These are phyloP conservation scores for Penicillium sp. DNA, from an alignment of 2,329 filamentous ascomycete species.

Conservation along the genomic window DNA sequence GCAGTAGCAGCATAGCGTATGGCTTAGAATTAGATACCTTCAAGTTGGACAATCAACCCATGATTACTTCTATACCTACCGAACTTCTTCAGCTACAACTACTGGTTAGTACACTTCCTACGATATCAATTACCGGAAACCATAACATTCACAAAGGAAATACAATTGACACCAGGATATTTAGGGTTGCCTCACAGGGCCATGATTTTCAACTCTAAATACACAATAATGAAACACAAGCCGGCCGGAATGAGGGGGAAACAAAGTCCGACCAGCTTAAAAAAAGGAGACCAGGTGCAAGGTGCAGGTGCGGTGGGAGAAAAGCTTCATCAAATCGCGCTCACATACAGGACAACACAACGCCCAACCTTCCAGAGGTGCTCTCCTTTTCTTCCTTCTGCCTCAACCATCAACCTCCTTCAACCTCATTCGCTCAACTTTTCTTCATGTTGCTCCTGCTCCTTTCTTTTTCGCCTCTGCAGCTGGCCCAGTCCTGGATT, in stretches of 20 bases:
- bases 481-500: too few species aligned
- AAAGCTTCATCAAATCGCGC: conserved; percentile 31
- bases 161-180: conserved; percentile 36
- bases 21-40: too few species aligned
- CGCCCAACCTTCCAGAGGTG: neutral
- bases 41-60: too few species aligned
- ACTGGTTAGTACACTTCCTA: too few species aligned
- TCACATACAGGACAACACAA: conserved; percentile 27
- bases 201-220: conserved; percentile 47
- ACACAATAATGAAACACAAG: conserved; percentile 47
- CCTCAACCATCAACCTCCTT: neutral
- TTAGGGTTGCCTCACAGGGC: conserved; percentile 36
- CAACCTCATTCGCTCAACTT: too few species aligned
- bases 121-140: too few species aligned
- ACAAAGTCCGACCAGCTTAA: conserved; percentile 33
- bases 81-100: too few species aligned
- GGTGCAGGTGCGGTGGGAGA: conserved; percentile 6
- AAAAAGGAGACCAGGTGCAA: conserved; percentile 22
- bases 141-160: conserved; percentile 27
- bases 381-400: conserved; percentile 1
- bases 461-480: too few species aligned
- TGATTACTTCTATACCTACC: too few species aligned
- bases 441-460: too few species aligned
- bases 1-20: too few species aligned
- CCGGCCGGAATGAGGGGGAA: conserved; percentile 25